A percentile compares a stretch with the other conserved stretches of the same genome.
Conservation (phyloP, 2,329 filamentous ascomycete genomes). For the Thermothelomyces thermophilus region DNA sequence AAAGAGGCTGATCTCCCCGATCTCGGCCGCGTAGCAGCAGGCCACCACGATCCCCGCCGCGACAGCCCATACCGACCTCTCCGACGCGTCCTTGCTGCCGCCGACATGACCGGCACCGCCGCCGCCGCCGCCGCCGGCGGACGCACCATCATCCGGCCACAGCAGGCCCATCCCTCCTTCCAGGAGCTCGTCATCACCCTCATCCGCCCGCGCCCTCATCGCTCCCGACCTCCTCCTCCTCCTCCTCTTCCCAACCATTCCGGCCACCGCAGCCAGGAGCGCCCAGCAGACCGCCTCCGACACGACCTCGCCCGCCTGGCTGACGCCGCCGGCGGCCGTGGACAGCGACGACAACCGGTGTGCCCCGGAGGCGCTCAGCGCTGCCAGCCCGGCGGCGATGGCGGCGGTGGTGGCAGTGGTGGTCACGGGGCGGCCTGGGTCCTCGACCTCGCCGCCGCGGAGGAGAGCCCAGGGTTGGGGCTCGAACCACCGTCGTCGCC, state of each 20-base stretch:
- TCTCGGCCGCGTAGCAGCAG: constrained; percentile 24
- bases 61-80: constrained; percentile 14
- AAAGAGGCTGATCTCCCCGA: constrained; percentile 12
- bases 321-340: constrained; percentile 17
- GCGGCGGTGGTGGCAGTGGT: constrained; percentile 14
- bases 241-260: no score
- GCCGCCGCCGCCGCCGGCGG: no score
- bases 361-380: constrained; percentile 25
- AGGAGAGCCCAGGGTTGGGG: no score
- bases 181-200: no score
- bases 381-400: constrained; percentile 20
- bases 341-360: background rate
- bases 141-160: background rate
- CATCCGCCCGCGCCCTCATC: background rate
- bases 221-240: background rate
- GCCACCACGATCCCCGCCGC: constrained; percentile 18
- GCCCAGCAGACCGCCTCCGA: constrained; percentile 33
- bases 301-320: constrained; percentile 23
- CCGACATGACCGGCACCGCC: no score
- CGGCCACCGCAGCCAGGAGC: constrained; percentile 23
- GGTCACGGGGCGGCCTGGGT: no score
- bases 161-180: background rate
- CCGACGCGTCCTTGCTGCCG: background rate
- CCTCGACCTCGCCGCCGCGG: no score
- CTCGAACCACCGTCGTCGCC: no score